phyloP scores from a whole-genome alignment of 441 rosid genomes.

The Pelargonium citronellum region DNA sequence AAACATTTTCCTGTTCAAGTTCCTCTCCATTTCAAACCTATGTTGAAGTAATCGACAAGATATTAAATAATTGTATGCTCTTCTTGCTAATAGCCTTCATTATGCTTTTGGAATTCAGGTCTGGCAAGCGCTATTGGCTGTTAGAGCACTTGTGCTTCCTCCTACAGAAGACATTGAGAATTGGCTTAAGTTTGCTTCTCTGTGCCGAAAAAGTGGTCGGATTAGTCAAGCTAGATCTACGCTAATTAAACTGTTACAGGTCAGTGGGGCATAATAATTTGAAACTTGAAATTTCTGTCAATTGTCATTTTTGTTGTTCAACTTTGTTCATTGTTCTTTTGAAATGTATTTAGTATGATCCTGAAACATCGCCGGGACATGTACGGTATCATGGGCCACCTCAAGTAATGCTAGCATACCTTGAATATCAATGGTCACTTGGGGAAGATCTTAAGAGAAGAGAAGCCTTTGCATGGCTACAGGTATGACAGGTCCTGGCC shows the following conservation, averaged over 20 bases:
- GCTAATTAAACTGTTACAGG: conserved; percentile 87
- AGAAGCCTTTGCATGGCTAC: conserved; percentile 85
- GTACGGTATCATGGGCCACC: conserved; percentile 86
- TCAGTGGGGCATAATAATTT: conserved; percentile 21
- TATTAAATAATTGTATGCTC: background rate
- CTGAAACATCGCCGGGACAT: conserved; percentile 76
- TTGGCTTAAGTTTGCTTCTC: conserved; percentile 96
- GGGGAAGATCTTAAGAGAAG: conserved; percentile 96
- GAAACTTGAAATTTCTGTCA: conserved; percentile 11
- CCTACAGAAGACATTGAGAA: conserved; percentile 91
- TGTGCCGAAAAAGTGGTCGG: conserved; percentile 86
- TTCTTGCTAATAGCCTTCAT: background rate
- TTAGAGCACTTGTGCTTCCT: conserved; percentile 93
- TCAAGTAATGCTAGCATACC: conserved; percentile 94
- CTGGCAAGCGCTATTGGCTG: conserved; percentile 88
- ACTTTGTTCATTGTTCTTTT: conserved; percentile 13
- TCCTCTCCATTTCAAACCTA: background rate
- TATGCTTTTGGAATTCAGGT: conserved; percentile 44
- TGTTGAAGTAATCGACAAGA: too few species aligned
- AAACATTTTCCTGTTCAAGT: background rate
- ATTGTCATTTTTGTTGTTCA: conserved; percentile 5
- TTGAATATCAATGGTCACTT: conserved; percentile 97
- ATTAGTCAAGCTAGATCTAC: conserved; percentile 98
- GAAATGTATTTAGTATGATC: conserved; percentile 68
- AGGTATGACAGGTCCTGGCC: conserved; percentile 41